A percentile compares a stretch with the other conserved stretches of the same genome.
Evolutionary conservation across 2,329 filamentous ascomycete genomes (phyloP).

Genomic region (Grosmannia serpens): DNA sequence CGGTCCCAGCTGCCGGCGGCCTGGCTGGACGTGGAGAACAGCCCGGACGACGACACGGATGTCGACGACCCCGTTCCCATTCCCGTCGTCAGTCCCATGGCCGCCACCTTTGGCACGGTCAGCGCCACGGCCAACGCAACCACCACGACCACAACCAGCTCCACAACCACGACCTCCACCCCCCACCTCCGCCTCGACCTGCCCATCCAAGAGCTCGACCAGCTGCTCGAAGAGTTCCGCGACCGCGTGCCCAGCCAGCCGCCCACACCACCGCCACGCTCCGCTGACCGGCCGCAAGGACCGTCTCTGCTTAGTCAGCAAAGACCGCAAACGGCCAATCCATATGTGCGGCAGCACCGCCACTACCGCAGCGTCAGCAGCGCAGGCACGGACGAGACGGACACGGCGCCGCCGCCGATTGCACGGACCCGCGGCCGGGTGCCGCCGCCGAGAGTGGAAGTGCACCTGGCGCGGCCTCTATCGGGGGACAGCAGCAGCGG

Average conservation of each 20-base stretch:
- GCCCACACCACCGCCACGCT: slow-evolving; percentile 18
- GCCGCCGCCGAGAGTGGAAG: background rate
- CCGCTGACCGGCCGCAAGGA: slow-evolving; percentile 6
- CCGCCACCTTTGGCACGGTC: background rate
- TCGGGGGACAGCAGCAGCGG: background rate
- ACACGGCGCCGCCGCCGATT: background rate
- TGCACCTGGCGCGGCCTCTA: background rate
- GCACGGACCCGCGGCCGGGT: background rate
- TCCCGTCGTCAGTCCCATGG: too few species aligned
- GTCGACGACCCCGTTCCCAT: too few species aligned
- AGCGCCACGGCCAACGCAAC: slow-evolving; percentile 2
- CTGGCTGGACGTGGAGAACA: background rate
- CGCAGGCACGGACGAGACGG: background rate
- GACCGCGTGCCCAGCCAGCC: slow-evolving; percentile 14
- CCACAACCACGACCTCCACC: background rate
- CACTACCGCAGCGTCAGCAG: background rate
- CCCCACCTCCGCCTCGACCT: background rate
- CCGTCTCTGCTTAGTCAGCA: background rate
- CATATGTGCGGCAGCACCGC: background rate
- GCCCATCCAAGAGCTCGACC: slow-evolving; percentile 20
- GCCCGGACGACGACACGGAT: background rate
- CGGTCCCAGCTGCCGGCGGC: background rate
- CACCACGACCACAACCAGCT: background rate
- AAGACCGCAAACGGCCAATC: background rate
- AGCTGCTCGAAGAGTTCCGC: slow-evolving; percentile 18